These are phyloP conservation scores for Medicago ruthenica DNA, from an alignment of 306 rosid genomes.

Conservation along the genomic window DNA sequence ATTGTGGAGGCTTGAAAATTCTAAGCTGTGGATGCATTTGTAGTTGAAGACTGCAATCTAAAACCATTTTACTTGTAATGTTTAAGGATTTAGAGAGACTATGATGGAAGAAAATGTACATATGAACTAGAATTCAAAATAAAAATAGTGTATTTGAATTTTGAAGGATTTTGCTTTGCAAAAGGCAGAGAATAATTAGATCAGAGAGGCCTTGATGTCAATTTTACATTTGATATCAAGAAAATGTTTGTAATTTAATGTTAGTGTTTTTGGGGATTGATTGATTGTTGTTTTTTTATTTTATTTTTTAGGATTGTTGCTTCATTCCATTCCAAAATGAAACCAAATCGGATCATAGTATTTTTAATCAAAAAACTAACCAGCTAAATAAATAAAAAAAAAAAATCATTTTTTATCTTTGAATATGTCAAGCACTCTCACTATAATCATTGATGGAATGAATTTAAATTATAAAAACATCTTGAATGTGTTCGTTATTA, in stretches of 20 bases:
- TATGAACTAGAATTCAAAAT: slow-evolving; percentile 34
- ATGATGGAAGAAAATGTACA: slow-evolving; percentile 42
- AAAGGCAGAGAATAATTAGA: slow-evolving; percentile 20
- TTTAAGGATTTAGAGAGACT: slow-evolving; percentile 40
- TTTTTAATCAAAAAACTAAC: neutral
- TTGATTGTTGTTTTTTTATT: too few species aligned
- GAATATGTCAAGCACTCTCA: neutral
- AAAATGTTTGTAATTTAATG: slow-evolving; percentile 27
- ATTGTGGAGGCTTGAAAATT: neutral
- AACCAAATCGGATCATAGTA: slow-evolving; percentile 7
- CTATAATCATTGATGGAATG: neutral
- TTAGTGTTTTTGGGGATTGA: slow-evolving; percentile 20
- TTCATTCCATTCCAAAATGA: slow-evolving; percentile 16
- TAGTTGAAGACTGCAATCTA: neutral
- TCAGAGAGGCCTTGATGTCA: neutral
- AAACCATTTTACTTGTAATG: slow-evolving; percentile 24
- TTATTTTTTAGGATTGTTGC: neutral
- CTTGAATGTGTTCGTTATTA: neutral
- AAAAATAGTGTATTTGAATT: neutral
- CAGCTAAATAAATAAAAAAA: neutral
- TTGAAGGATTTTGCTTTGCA: slow-evolving; percentile 35
- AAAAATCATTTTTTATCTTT: neutral
- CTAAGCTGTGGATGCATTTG: neutral
- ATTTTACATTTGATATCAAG: slow-evolving; percentile 31
- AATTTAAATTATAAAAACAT: neutral